Conservation (phyloP, 805 yeast genomes). For the Starmera quercuum region DNA sequence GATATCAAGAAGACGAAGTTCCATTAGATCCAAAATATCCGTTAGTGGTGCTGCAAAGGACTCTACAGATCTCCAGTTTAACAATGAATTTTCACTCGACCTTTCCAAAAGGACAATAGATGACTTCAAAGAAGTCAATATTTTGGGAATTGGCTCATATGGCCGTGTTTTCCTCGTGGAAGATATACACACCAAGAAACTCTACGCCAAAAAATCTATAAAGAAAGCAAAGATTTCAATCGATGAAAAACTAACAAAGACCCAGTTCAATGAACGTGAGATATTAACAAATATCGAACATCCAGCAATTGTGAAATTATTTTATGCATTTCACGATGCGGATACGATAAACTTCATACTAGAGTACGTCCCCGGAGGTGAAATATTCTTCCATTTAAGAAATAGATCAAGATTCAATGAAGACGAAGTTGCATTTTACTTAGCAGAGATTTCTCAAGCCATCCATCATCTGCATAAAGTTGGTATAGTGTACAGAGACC, state of each 20-base stretch:
- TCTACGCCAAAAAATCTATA: slow-evolving; percentile 83
- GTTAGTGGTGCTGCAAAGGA: slow-evolving; percentile 7
- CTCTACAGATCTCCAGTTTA: slow-evolving; percentile 7
- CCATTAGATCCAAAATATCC: slow-evolving; percentile 12
- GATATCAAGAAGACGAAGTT: slow-evolving; percentile 5
- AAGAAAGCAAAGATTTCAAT: slow-evolving; percentile 75
- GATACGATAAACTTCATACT: slow-evolving; percentile 66
- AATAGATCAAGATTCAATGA: slow-evolving; percentile 41
- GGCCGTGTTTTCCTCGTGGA: slow-evolving; percentile 81
- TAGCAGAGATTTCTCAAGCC: slow-evolving; percentile 77
- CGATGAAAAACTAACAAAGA: slow-evolving; percentile 41
- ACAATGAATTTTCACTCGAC: slow-evolving; percentile 8
- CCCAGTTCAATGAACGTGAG: slow-evolving; percentile 72
- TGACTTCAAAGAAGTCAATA: slow-evolving; percentile 67
- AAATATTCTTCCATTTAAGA: slow-evolving; percentile 44
- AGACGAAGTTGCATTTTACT: slow-evolving; percentile 65
- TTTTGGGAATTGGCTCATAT: slow-evolving; percentile 80
- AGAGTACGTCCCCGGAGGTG: slow-evolving; percentile 89
- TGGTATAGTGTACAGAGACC: slow-evolving; percentile 81
- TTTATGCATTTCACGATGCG: slow-evolving; percentile 76
- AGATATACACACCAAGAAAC: slow-evolving; percentile 47
- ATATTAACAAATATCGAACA: slow-evolving; percentile 66
- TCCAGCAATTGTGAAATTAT: slow-evolving; percentile 75
- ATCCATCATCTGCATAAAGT: slow-evolving; percentile 65
- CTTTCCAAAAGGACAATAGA: slow-evolving; percentile 12